Conservation (phyloP, 257 asterid species). For the Fraxinus americana region DNA sequence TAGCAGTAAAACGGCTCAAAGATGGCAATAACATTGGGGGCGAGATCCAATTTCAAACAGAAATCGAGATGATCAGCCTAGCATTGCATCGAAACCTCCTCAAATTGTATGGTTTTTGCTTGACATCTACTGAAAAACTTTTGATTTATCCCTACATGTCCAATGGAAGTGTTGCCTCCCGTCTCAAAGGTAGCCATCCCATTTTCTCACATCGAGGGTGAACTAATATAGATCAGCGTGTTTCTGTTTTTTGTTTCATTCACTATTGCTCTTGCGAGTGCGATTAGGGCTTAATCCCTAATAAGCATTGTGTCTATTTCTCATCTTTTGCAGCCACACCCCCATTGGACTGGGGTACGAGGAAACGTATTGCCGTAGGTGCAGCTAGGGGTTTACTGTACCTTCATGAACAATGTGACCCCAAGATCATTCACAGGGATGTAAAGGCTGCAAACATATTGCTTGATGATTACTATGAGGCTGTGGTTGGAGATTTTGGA, state of each 20-base stretch:
- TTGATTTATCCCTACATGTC: slow-evolving; percentile 95
- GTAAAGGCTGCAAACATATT: slow-evolving; percentile 96
- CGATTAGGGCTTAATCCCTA: neutral
- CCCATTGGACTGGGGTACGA: slow-evolving; percentile 74
- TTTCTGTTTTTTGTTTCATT: neutral
- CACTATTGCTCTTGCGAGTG: neutral
- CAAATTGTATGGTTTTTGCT: slow-evolving; percentile 80
- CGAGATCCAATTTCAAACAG: slow-evolving; percentile 89
- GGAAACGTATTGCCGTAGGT: slow-evolving; percentile 85
- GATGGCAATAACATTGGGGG: slow-evolving; percentile 81
- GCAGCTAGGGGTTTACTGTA: slow-evolving; percentile 94
- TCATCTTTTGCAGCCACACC: slow-evolving; percentile 61
- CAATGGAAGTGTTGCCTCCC: slow-evolving; percentile 91
- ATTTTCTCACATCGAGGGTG: neutral
- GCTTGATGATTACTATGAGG: slow-evolving; percentile 85
- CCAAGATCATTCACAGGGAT: slow-evolving; percentile 92
- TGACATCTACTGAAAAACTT: slow-evolving; percentile 75
- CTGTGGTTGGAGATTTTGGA: slow-evolving; percentile 95
- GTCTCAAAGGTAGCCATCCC: slow-evolving; percentile 72
- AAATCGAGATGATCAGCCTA: slow-evolving; percentile 88
- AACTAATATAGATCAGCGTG: neutral
- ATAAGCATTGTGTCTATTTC: neutral
- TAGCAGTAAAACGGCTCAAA: slow-evolving; percentile 87
- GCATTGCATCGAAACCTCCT: slow-evolving; percentile 94
- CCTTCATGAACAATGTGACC: slow-evolving; percentile 95